A percentile compares a stretch with the other conserved stretches of the same genome.
phyloP scores from a whole-genome alignment of 768 basidiomycete genomes.

The Lactarius deliciosus region DNA sequence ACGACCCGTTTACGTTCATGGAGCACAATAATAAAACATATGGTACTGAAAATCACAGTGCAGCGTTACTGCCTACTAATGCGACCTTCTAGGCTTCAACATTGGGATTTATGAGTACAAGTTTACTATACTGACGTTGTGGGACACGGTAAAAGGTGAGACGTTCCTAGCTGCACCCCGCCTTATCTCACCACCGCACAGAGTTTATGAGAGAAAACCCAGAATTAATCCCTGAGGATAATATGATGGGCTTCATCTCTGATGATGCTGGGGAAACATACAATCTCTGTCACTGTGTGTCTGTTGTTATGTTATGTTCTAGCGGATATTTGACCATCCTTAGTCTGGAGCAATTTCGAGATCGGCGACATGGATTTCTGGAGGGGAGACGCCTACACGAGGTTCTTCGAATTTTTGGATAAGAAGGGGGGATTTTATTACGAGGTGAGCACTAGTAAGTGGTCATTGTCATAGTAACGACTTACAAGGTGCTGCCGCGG shows the following conservation, averaged over 20 bases:
- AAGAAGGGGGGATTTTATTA: slow-evolving; percentile 84
- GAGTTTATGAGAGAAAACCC: slow-evolving; percentile 69
- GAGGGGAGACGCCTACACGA: slow-evolving; percentile 75
- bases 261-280: slow-evolving; percentile 69
- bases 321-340: background rate
- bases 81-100: slow-evolving; percentile 58
- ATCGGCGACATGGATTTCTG: slow-evolving; percentile 83
- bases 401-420: slow-evolving; percentile 85
- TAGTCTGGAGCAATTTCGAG: slow-evolving; percentile 94
- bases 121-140: slow-evolving; percentile 76
- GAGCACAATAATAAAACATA: slow-evolving; percentile 78
- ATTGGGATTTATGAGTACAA: slow-evolving; percentile 76
- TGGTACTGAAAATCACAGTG: slow-evolving; percentile 42
- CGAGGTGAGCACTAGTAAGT: slow-evolving; percentile 49
- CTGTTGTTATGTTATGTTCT: background rate
- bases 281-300: slow-evolving; percentile 71
- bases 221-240: slow-evolving; percentile 57
- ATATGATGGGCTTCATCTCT: slow-evolving; percentile 71
- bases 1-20: slow-evolving; percentile 73
- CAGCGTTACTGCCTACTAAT: background rate
- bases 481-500: background rate
- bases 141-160: slow-evolving; percentile 69
- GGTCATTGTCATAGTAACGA: background rate
- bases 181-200: slow-evolving; percentile 33
- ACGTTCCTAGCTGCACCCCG: background rate